Conservation (phyloP, 305 asterid species). For the Fraxinus velutina region DNA sequence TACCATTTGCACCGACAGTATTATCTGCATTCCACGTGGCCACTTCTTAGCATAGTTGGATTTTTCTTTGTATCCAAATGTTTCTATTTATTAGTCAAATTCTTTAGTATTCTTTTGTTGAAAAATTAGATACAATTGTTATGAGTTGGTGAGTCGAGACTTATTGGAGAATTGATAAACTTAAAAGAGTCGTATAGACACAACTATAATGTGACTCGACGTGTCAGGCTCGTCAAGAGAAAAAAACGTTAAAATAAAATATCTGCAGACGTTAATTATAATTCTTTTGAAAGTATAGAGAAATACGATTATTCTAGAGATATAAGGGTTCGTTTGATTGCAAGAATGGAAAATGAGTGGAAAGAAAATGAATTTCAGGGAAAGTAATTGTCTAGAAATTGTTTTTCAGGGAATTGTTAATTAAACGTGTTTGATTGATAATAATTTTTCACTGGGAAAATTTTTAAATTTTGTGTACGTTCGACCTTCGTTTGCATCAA, state of each 20-base stretch:
- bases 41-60: not conserved
- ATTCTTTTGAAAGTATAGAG: not conserved
- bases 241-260: not conserved
- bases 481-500: too few species aligned
- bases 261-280: too few species aligned
- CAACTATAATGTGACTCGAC: not conserved
- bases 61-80: not conserved
- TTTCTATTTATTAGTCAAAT: not conserved
- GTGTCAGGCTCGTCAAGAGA: not conserved
- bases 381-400: too few species aligned
- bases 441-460: too few species aligned
- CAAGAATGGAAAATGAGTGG: too few species aligned
- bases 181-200: too few species aligned
- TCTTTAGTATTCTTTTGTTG: not conserved
- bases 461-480: too few species aligned
- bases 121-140: not conserved
- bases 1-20: not conserved
- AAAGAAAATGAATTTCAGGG: too few species aligned
- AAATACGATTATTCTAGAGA: not conserved
- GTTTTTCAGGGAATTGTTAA: too few species aligned
- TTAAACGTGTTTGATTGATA: too few species aligned
- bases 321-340: too few species aligned
- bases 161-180: not conserved
- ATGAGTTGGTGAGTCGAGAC: not conserved
- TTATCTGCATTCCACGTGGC: not conserved